Evolutionary conservation across 73 alveolate species (phyloP).

Genomic region (Stentor roeselii): DNA sequence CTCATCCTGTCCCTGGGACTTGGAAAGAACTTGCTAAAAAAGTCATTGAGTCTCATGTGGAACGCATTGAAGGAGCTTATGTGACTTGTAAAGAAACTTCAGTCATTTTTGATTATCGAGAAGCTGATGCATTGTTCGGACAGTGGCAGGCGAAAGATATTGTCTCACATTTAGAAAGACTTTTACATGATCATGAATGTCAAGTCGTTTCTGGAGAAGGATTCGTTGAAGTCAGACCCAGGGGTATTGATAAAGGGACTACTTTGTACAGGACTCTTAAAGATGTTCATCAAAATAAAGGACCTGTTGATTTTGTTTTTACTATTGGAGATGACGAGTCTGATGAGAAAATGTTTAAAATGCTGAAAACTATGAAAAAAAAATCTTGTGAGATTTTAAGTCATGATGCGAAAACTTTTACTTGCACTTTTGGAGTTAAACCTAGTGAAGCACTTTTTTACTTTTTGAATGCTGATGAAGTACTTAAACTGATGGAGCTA

Average conservation of each 20-base stretch:
- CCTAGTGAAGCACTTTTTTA: conserved; percentile 62
- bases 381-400: conserved; percentile 29
- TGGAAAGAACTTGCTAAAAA: conserved; percentile 12
- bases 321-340: conserved; percentile 68
- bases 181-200: conserved; percentile 19
- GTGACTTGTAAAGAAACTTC: conserved; percentile 57
- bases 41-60: background rate
- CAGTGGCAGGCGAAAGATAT: conserved; percentile 58
- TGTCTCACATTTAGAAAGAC: conserved; percentile 30
- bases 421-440: conserved; percentile 60
- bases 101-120: conserved; percentile 51
- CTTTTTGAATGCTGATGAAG: conserved; percentile 55
- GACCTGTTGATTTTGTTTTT: conserved; percentile 54
- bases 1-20: background rate
- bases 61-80: conserved; percentile 60
- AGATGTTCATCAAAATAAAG: conserved; percentile 26
- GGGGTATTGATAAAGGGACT: conserved; percentile 25
- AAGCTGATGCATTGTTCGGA: conserved; percentile 60
- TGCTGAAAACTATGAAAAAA: conserved; percentile 49
- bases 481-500: conserved; percentile 32
- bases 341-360: conserved; percentile 73
- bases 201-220: background rate
- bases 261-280: background rate
- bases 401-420: background rate
- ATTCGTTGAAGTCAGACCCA: conserved; percentile 26